These are phyloP conservation scores for Tolypocladium inflatum DNA, from an alignment of 2,329 filamentous ascomycete genomes.

Conservation along the genomic window DNA sequence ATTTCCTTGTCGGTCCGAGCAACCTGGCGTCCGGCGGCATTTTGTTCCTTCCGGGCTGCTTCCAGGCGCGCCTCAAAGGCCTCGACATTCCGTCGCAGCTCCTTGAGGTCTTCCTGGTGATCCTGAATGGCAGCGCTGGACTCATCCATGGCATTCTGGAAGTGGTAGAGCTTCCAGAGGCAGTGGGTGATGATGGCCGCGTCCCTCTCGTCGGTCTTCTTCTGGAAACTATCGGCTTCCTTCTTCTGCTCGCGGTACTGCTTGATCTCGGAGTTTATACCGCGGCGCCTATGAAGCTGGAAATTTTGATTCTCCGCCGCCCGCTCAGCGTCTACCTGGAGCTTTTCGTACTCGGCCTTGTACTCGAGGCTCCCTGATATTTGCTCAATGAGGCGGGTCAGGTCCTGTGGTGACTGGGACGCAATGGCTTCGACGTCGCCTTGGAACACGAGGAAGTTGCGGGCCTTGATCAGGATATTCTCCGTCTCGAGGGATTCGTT, in stretches of 20 bases:
- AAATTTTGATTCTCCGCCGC: conserved; percentile 82
- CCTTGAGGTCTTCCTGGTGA: conserved; percentile 90
- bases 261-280: conserved; percentile 96
- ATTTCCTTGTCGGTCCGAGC: conserved; percentile 77
- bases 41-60: conserved; percentile 73
- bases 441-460: conserved; percentile 97
- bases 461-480: conserved; percentile 94
- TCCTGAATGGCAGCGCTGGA: conserved; percentile 84
- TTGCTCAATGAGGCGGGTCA: conserved; percentile 91
- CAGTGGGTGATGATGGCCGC: conserved; percentile 87
- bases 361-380: conserved; percentile 94
- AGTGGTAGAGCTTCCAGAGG: conserved; percentile 93
- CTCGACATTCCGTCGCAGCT: conserved; percentile 80
- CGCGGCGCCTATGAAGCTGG: conserved; percentile 79
- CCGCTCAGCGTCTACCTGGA: conserved; percentile 80
- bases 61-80: conserved; percentile 75
- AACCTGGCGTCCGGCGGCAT: conserved; percentile 65
- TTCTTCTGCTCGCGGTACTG: conserved; percentile 96
- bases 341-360: conserved; percentile 83
- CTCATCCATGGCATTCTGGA: conserved; percentile 86
- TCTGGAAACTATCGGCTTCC: conserved; percentile 88
- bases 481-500: conserved; percentile 86
- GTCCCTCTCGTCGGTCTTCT: conserved; percentile 83
- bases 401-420: conserved; percentile 84
- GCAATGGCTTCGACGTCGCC: conserved; percentile 97